phyloP scores from a whole-genome alignment of 495 filamentous ascomycete genomes.

The Trypethelium eluteriae region DNA sequence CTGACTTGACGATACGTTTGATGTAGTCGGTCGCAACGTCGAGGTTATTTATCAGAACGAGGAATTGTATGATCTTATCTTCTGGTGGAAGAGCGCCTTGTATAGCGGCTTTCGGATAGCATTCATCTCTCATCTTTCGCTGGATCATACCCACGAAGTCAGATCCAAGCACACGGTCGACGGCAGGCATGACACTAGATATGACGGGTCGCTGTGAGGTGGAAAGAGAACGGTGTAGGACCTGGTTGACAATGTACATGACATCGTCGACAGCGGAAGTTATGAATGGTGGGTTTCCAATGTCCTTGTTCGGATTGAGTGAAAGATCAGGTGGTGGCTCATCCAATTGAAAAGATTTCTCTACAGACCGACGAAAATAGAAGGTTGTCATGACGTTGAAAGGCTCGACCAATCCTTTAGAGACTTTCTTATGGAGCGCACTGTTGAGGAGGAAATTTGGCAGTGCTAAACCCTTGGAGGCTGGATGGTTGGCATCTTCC shows the following conservation, averaged over 20 bases:
- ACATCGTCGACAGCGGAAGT: constrained; percentile 95
- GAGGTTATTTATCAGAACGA: constrained; percentile 90
- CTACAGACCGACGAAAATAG: constrained; percentile 90
- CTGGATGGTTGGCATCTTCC: constrained; percentile 1
- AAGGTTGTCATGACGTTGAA: constrained; percentile 89
- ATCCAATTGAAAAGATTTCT: constrained; percentile 97
- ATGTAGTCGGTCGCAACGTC: constrained; percentile 86
- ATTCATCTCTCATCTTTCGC: constrained; percentile 92
- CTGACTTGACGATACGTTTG: constrained; percentile 68
- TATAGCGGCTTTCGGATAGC: constrained; percentile 67
- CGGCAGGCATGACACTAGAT: constrained; percentile 65
- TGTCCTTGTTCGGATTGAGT: constrained; percentile 58
- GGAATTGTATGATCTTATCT: constrained; percentile 72
- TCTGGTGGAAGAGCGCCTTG: constrained; percentile 77
- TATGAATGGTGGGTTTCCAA: constrained; percentile 73
- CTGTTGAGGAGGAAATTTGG: constrained; percentile 70
- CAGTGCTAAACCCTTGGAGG: constrained; percentile 29
- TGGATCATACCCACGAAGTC: constrained; percentile 98
- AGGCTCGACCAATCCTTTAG: constrained; percentile 59
- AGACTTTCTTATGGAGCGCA: constrained; percentile 65
- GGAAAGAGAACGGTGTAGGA: constrained; percentile 73
- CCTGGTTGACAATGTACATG: constrained; percentile 96
- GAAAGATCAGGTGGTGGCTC: constrained; percentile 77
- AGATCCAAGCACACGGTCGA: constrained; percentile 77
- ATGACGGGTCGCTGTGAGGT: constrained; percentile 74